Conservation (phyloP, 2,329 filamentous ascomycete species). For the Stagonosporopsis tanaceti region DNA sequence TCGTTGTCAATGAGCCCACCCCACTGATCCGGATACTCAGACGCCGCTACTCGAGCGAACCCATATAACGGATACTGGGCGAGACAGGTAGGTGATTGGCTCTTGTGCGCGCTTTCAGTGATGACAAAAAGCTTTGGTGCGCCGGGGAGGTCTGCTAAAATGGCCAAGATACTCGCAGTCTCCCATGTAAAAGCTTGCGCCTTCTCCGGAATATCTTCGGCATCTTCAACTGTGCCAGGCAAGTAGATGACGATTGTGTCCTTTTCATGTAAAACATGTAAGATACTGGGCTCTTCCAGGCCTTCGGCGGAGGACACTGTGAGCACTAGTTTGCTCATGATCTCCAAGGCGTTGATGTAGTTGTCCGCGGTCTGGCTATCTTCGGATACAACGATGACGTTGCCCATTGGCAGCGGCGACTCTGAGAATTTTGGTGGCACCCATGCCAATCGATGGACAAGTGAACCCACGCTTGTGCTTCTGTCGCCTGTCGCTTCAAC, state of each 20-base stretch:
- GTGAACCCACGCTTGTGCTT: slow-evolving; percentile 34
- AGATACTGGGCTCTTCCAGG: slow-evolving; percentile 12
- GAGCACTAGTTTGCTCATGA: slow-evolving; percentile 3
- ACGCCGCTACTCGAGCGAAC: slow-evolving; percentile 50
- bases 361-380: slow-evolving; percentile 25
- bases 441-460: slow-evolving; percentile 53
- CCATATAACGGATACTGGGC: slow-evolving; percentile 50
- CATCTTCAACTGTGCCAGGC: slow-evolving; percentile 17
- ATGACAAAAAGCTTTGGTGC: slow-evolving; percentile 41
- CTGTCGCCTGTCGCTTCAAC: slow-evolving; percentile 46
- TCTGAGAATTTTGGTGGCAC: slow-evolving; percentile 46
- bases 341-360: slow-evolving; percentile 29
- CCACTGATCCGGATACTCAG: slow-evolving; percentile 51
- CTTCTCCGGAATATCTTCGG: slow-evolving; percentile 19
- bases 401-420: slow-evolving; percentile 34
- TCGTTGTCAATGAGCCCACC: slow-evolving; percentile 52
- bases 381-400: slow-evolving; percentile 39
- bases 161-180: slow-evolving; percentile 29
- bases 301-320: slow-evolving; percentile 14
- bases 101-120: slow-evolving; percentile 37
- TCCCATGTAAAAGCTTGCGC: slow-evolving; percentile 31
- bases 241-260: slow-evolving; percentile 26
- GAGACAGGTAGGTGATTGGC: slow-evolving; percentile 39
- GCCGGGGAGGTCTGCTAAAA: slow-evolving; percentile 16
- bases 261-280: slow-evolving; percentile 15